Percentiles rank a stretch among this genome's conserved stretches.
Conservation (phyloP, 2,329 filamentous ascomycete genomes). For the Colletotrichum cuscutae region DNA sequence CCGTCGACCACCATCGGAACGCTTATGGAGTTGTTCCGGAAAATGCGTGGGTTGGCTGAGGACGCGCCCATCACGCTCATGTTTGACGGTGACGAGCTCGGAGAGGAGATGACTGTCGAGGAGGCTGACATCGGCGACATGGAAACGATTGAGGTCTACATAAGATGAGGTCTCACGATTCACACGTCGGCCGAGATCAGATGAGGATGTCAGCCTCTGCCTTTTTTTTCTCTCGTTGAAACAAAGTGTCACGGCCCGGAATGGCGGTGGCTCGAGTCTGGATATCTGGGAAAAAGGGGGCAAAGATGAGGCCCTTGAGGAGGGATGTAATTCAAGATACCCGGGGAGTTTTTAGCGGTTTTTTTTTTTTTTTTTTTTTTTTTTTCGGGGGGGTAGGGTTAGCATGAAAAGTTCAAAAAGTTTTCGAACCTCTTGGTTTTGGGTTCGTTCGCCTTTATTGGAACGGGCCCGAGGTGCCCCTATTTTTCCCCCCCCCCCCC, state of each 20-base stretch:
- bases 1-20: conserved; percentile 68
- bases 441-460: not conserved
- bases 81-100: conserved; percentile 81
- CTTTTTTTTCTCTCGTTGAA: not conserved
- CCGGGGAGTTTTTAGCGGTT: conserved; percentile 21
- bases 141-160: conserved; percentile 79
- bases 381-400: not conserved
- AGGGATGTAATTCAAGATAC: conserved; percentile 27
- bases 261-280: not conserved
- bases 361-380: too few species aligned
- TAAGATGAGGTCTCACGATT: conserved; percentile 49
- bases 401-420: not conserved
- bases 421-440: not conserved
- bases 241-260: too few species aligned
- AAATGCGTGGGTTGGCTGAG: conserved; percentile 59
- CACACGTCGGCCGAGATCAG: not conserved
- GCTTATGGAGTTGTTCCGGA: conserved; percentile 71
- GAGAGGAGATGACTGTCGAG: conserved; percentile 67
- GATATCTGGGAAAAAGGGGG: not conserved
- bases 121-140: conserved; percentile 79
- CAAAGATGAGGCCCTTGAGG: not conserved
- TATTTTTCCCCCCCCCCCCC: not conserved
- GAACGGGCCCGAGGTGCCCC: too few species aligned
- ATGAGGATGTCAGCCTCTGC: not conserved
- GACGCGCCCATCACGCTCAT: conserved; percentile 68